Evolutionary conservation across 164 flowering plant species (phyloP).

Genomic region (Tetracentron sinense): DNA sequence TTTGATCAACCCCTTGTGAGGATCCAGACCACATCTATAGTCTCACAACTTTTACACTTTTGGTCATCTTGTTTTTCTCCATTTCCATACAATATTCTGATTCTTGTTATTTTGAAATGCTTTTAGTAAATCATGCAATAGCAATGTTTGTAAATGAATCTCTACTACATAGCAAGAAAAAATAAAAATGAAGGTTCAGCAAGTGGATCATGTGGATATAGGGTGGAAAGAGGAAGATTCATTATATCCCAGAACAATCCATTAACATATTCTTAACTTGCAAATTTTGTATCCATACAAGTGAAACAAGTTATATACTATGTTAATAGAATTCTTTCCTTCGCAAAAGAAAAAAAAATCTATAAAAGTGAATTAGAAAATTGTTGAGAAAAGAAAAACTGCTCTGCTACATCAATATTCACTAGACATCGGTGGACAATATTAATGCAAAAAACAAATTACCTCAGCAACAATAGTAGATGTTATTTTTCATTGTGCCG

Average conservation of each 20-base stretch:
- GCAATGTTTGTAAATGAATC: not conserved
- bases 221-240: not conserved
- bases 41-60: constrained; percentile 13
- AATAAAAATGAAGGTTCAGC: too few species aligned
- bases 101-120: constrained; percentile 11
- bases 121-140: not conserved
- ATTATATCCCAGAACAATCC: not conserved
- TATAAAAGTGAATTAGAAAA: too few species aligned
- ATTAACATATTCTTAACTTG: not conserved
- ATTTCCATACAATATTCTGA: constrained; percentile 24
- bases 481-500: too few species aligned
- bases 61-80: constrained; percentile 6
- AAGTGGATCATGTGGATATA: not conserved
- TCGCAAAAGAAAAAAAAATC: not conserved
- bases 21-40: constrained; percentile 25
- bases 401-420: too few species aligned
- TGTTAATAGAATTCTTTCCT: too few species aligned
- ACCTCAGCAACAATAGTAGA: too few species aligned
- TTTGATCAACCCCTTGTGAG: constrained; percentile 20
- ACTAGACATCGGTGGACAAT: too few species aligned
- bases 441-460: too few species aligned
- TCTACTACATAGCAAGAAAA: not conserved
- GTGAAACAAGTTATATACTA: not conserved
- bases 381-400: too few species aligned
- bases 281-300: not conserved